Conservation (phyloP, 225 moss, liverwort and hornwort species). For the Lunularia cruciata region DNA sequence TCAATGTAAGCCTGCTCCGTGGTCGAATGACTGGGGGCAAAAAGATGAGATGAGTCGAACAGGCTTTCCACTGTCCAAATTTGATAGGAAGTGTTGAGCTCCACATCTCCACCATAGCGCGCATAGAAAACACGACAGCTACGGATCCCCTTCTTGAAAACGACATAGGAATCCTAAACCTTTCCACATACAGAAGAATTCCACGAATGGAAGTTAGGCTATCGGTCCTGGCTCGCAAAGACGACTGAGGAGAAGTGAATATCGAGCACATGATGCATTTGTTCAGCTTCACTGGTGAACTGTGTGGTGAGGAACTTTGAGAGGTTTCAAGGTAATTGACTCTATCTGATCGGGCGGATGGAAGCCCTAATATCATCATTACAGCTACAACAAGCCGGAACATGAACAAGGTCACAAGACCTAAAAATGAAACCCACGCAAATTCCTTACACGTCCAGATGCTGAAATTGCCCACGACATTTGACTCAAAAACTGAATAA, state of each 20-base stretch:
- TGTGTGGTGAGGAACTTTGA: too few species aligned
- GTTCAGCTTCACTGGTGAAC: too few species aligned
- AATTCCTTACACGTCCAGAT: neutral
- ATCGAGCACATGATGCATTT: neutral
- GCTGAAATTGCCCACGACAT: neutral
- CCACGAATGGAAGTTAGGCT: neutral
- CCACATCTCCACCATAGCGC: slow-evolving; percentile 24
- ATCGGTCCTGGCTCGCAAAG: neutral
- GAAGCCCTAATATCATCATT: neutral
- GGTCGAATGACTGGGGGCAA: slow-evolving; percentile 6
- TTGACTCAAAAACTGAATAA: too few species aligned
- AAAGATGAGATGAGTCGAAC: slow-evolving; percentile 2
- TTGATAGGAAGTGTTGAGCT: slow-evolving; percentile 16
- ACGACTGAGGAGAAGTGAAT: neutral
- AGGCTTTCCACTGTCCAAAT: slow-evolving; percentile 17
- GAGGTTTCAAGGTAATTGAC: neutral
- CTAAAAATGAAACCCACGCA: neutral
- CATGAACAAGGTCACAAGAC: neutral
- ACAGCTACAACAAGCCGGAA: neutral
- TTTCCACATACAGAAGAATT: slow-evolving; percentile 21
- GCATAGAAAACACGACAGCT: neutral
- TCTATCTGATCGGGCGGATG: neutral
- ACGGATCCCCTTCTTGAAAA: neutral
- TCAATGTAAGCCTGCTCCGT: slow-evolving; percentile 4
- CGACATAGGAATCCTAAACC: slow-evolving; percentile 18